These are phyloP conservation scores for Bipolaris oryzae DNA, from an alignment of 2,329 filamentous ascomycete species.

Conservation along the genomic window DNA sequence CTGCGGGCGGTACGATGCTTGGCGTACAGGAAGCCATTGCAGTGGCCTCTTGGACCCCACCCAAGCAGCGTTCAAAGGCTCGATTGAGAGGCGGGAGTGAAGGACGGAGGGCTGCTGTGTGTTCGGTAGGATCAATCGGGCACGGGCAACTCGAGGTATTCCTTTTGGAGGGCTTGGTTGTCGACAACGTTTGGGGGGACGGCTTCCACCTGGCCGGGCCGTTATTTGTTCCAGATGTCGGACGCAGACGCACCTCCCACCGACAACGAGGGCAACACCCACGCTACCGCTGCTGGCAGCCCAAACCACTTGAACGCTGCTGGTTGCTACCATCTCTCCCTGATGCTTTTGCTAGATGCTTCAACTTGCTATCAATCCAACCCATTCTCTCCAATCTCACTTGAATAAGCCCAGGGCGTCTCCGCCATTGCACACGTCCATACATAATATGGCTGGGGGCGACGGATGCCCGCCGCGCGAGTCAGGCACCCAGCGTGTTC, in stretches of 20 bases:
- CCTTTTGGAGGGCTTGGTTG: constrained; percentile 19
- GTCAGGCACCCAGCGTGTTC: background rate
- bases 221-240: constrained; percentile 26
- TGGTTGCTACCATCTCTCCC: background rate
- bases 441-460: background rate
- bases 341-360: background rate
- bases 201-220: constrained; percentile 30
- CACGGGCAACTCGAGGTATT: constrained; percentile 11
- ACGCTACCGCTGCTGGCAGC: constrained; percentile 21
- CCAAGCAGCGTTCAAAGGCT: constrained; percentile 35
- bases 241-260: constrained; percentile 21
- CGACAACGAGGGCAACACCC: constrained; percentile 5
- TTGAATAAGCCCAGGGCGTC: background rate
- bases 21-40: constrained; percentile 63
- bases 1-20: constrained; percentile 29
- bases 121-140: background rate
- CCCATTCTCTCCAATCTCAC: background rate
- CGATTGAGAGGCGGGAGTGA: constrained; percentile 15
- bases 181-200: constrained; percentile 26
- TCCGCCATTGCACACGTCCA: background rate
- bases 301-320: constrained; percentile 2
- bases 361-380: background rate
- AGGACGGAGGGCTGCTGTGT: constrained; percentile 1
- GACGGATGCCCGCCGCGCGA: background rate
- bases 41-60: constrained; percentile 58